Evolutionary conservation across 352 stramenopile species (phyloP).

Genomic region (Pythium graminicola): DNA sequence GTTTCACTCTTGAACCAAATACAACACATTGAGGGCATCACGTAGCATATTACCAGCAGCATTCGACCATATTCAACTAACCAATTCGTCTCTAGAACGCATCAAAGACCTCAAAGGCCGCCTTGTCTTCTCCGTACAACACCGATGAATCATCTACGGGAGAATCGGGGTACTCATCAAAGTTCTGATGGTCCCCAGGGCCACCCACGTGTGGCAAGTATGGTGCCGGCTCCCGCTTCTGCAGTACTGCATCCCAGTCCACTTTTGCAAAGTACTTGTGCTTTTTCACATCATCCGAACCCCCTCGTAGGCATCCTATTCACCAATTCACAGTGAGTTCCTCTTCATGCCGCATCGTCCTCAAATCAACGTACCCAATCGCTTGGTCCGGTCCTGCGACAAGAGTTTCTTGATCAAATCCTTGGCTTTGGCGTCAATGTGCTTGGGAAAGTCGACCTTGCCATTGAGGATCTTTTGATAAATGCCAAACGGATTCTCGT

Average conservation of each 20-base stretch:
- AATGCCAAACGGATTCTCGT: constrained; percentile 93
- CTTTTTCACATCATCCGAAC: constrained; percentile 87
- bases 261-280: constrained; percentile 91
- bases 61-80: too few relatives aligned
- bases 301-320: constrained; percentile 84
- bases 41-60: neutral
- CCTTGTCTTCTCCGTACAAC: constrained; percentile 81
- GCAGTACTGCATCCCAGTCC: constrained; percentile 78
- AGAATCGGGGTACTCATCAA: constrained; percentile 91
- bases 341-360: neutral
- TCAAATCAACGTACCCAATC: constrained; percentile 51
- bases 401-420: constrained; percentile 94
- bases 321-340: neutral
- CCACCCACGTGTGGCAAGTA: constrained; percentile 83
- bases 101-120: constrained; percentile 81
- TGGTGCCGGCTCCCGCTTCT: constrained; percentile 61
- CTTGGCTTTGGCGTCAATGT: constrained; percentile 88
- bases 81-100: constrained; percentile 72
- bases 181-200: constrained; percentile 88
- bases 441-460: constrained; percentile 93
- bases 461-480: constrained; percentile 96
- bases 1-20: neutral
- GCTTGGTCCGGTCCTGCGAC: constrained; percentile 84
- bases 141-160: constrained; percentile 77
- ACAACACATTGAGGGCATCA: neutral